Percentiles rank a stretch among this genome's conserved stretches.
Conservation (phyloP, 2,329 filamentous ascomycete species). For the Xylariaceae sp. region DNA sequence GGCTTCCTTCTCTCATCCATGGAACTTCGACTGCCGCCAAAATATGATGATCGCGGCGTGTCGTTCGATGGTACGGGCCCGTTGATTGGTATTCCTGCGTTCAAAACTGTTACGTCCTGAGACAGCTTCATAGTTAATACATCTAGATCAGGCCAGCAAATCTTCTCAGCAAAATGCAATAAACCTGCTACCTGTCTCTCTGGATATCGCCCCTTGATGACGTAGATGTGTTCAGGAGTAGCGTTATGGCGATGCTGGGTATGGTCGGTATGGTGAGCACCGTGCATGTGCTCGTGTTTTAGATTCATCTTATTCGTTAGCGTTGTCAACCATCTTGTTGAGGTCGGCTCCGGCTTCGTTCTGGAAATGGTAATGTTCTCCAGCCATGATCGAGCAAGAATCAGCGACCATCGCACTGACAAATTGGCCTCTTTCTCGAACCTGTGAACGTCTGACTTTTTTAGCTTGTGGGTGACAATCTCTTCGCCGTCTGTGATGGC, state of each 20-base stretch:
- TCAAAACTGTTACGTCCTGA: conserved; percentile 42
- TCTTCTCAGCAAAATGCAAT: conserved; percentile 56
- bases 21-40: conserved; percentile 32
- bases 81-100: conserved; percentile 39
- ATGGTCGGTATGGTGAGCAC: conserved; percentile 35
- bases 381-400: conserved; percentile 61
- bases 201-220: conserved; percentile 50
- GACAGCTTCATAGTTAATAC: conserved; percentile 44
- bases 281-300: conserved; percentile 34
- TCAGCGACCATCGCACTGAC: conserved; percentile 62
- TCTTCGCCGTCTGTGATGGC: conserved; percentile 57
- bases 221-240: conserved; percentile 38
- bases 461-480: conserved; percentile 46
- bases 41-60: conserved; percentile 42
- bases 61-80: conserved; percentile 36
- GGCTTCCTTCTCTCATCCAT: conserved; percentile 32
- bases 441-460: conserved; percentile 51
- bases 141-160: conserved; percentile 59
- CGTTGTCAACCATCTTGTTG: conserved; percentile 50
- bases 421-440: conserved; percentile 58
- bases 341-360: conserved; percentile 35
- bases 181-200: conserved; percentile 57
- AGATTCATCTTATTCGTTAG: conserved; percentile 51
- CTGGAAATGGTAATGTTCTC: conserved; percentile 59
- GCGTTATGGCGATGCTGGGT: conserved; percentile 34